Evolutionary conservation across 2,329 filamentous ascomycete genomes (phyloP), one percentile per base, ranked within the genome.

Genomic region (Trichoderma oligosporum): DNA sequence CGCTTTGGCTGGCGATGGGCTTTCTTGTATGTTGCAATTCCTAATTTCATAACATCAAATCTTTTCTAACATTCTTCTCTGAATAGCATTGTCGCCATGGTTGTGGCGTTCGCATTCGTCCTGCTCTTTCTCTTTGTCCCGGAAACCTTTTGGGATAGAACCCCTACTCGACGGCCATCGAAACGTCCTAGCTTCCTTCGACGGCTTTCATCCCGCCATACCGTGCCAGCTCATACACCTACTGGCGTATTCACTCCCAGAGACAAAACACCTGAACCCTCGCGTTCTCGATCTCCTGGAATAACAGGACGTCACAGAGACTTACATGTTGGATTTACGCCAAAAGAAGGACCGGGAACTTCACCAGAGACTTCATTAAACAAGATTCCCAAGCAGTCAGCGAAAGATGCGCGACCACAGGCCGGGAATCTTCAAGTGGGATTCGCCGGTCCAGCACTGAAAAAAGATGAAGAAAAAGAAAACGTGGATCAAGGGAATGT

Each of bases 81-180:
- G 31, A 8, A 51, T 22, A 88, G 87, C 87, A 85, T 96, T 56
- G 85, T 96, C 44, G 84, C 91, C 0, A 89, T 96, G 3, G 76
- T 96, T 8, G 88, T 91, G 31, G 89, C 79, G 0, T 82, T 89
- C 46, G 86, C 85, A 59, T 80, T 85, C 35, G 70, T 83, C 18
- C 74, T 96, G 2, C 78, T 97, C 1, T 96, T 96, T 69, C 78
- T 97, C 59, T 96, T 96, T 65, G 89, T 96, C 0, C 93, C 93
- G 0, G 93, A 97, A 73, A 96, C 91, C 0, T 97, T 96, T 63
- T 97, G 93, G 93, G 91, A 97, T 70, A 81, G 93, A 46, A 87
- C 87, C 2, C 91, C 92, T 2, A 67, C 72, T 3, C 68, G 71
- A 18, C 72, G 71, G 38, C 64, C 71, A 2, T 68, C 69, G 6